Evolutionary conservation across 352 stramenopile genomes (phyloP), one percentile per base, ranked within the genome.

Genomic region (Phytophthora podocarpi): DNA sequence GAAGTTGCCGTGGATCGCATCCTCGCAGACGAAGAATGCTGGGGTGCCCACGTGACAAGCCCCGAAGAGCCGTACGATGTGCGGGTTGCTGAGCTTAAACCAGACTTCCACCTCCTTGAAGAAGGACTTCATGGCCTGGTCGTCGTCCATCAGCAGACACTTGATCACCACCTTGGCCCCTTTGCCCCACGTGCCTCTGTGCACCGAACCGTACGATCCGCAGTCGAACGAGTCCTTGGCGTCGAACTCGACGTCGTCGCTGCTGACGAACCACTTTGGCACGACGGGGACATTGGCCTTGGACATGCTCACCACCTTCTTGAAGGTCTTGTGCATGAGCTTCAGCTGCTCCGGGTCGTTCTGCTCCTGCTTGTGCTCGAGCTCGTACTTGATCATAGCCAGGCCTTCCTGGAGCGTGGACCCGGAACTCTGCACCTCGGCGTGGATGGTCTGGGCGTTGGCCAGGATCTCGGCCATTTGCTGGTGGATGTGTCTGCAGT

Each of bases 21-120:
- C 68, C 48, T 81, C 75, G 37, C 64, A 70, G 21, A 82, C 70
- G 11, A 85, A 70, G 32, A 74, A 74, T 0, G 66, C 56, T 3
- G 67, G 64, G 2, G 65, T 56, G 6, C 72, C 72, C 7, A 87
- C 70, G 36, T 87, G 78, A 16, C 70, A 82, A n/a, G 72, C 78
- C 4, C 78, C 78, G 43, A 75, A 81, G 27, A 87, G 47, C 27
- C 73, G 55, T 4, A 83, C 16, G 2, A 86, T 66, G 36, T 86
- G 63, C 15, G 65, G 70, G 28, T 82, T 74, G 41, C 70, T 59
- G 5, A 82, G 36, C 10, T 24, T 40, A 21, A 45, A 57, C 77
- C 77, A 86, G 23, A 74, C 41, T n/a, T 74, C 51, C 35, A 78
- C 55, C 20, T 80, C 74, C 20, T 65, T 67, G 40, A 78, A 59